phyloP scores from a whole-genome alignment of 2,329 filamentous ascomycete genomes.

The Magnaporthiopsis incrustans region DNA sequence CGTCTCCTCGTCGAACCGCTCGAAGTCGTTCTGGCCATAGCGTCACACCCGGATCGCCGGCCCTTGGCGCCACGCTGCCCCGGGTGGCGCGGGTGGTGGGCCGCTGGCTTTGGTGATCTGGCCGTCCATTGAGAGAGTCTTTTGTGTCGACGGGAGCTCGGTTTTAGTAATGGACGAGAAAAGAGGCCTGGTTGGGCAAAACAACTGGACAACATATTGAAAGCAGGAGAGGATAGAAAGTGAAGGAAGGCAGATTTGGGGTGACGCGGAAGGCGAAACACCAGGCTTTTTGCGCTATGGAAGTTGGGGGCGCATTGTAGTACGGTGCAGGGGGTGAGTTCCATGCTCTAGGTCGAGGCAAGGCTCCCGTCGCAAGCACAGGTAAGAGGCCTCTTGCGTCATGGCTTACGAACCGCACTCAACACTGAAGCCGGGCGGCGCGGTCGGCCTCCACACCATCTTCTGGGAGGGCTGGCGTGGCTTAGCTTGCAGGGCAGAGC shows the following conservation, averaged over 20 bases:
- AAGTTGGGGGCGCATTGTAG: not conserved
- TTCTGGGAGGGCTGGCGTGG: not conserved
- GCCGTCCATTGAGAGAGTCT: not conserved
- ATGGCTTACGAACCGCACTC: not conserved
- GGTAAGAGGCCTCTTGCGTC: not conserved
- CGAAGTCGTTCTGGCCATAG: conserved; percentile 15
- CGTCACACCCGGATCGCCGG: conserved; percentile 13
- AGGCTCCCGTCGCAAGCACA: not conserved
- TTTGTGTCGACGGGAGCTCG: too few species aligned
- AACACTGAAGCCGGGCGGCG: not conserved
- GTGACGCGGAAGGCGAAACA: not conserved
- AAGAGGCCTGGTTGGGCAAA: not conserved
- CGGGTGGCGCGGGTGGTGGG: conserved; percentile 5
- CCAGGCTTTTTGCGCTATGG: not conserved
- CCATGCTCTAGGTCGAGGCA: too few species aligned
- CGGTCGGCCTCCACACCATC: not conserved
- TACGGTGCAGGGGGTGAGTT: too few species aligned
- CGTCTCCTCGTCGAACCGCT: conserved; percentile 12
- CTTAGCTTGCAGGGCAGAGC: not conserved
- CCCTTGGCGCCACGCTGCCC: not conserved
- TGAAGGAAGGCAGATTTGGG: not conserved
- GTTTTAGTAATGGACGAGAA: not conserved
- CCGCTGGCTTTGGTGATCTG: not conserved
- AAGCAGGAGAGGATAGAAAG: not conserved
- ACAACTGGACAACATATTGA: not conserved